Percentiles rank a stretch among this genome's conserved stretches.
Conservation (phyloP, 495 filamentous ascomycete species). For the Filosporella fistucella region DNA sequence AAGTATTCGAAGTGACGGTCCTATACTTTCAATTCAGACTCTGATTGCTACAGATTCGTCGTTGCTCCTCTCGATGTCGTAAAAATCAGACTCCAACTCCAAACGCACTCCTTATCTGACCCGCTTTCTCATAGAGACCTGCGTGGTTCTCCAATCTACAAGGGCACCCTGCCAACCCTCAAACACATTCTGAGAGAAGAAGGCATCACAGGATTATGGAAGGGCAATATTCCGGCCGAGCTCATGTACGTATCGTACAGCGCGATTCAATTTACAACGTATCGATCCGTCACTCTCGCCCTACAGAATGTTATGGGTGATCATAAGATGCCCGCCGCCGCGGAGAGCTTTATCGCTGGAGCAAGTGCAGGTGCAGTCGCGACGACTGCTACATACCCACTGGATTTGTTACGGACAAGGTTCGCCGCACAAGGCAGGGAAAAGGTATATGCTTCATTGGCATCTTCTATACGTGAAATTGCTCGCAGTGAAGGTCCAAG, state of each 20-base stretch:
- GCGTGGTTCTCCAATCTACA: slow-evolving; percentile 59
- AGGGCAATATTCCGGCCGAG: slow-evolving; percentile 95
- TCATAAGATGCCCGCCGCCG: slow-evolving; percentile 36
- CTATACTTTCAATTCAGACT: background rate
- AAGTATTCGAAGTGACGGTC: slow-evolving; percentile 5
- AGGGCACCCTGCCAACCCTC: slow-evolving; percentile 75
- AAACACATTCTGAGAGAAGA: slow-evolving; percentile 70
- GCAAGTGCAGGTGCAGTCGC: slow-evolving; percentile 75
- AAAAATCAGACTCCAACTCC: slow-evolving; percentile 94
- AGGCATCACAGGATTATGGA: slow-evolving; percentile 88
- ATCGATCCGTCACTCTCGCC: slow-evolving; percentile 63
- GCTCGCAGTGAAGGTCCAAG: slow-evolving; percentile 61
- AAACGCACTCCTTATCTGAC: slow-evolving; percentile 71
- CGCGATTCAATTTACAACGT: slow-evolving; percentile 85
- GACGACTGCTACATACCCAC: slow-evolving; percentile 82
- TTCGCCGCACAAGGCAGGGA: slow-evolving; percentile 94
- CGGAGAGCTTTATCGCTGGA: slow-evolving; percentile 71
- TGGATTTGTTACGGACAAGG: slow-evolving; percentile 88
- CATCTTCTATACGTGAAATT: slow-evolving; percentile 66
- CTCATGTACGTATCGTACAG: slow-evolving; percentile 88
- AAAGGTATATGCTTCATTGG: slow-evolving; percentile 67
- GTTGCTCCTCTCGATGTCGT: slow-evolving; percentile 91
- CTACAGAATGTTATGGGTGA: slow-evolving; percentile 40
- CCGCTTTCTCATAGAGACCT: slow-evolving; percentile 47
- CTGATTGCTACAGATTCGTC: slow-evolving; percentile 57